These are phyloP conservation scores for Tephrocybe sp. DNA, from an alignment of 768 basidiomycete species.

Conservation along the genomic window DNA sequence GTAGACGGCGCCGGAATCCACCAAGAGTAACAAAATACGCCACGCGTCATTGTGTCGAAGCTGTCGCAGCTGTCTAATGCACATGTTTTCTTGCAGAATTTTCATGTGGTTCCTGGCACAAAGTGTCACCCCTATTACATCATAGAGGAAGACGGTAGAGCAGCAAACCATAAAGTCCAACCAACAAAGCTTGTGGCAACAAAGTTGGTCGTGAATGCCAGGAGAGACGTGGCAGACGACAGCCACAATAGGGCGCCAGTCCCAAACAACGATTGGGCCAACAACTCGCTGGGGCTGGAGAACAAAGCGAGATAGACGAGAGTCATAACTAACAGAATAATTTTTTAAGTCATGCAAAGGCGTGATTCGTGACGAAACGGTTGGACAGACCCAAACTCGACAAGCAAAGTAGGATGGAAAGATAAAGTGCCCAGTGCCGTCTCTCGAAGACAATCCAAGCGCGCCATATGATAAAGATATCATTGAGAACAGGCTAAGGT, in stretches of 20 bases:
- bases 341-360: neutral
- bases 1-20: neutral
- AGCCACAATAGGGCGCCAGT: neutral
- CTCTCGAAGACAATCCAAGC: neutral
- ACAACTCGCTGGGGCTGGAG: neutral
- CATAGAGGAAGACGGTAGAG: neutral
- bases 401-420: neutral
- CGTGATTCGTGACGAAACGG: neutral
- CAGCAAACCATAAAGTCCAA: neutral
- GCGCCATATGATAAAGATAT: neutral
- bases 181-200: neutral
- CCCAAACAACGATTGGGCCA: neutral
- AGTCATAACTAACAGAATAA: neutral
- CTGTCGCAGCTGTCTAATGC: neutral
- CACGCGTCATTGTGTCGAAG: neutral
- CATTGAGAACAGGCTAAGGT: neutral
- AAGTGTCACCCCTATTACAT: neutral
- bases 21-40: neutral
- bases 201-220: neutral
- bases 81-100: neutral
- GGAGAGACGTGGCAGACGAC: neutral
- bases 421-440: neutral
- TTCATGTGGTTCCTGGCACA: neutral
- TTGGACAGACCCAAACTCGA: neutral
- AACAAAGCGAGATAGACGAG: neutral